Base-by-base conservation (phyloP, 208 protist genomes). In the Balamuthia mandrillaris region DNA sequence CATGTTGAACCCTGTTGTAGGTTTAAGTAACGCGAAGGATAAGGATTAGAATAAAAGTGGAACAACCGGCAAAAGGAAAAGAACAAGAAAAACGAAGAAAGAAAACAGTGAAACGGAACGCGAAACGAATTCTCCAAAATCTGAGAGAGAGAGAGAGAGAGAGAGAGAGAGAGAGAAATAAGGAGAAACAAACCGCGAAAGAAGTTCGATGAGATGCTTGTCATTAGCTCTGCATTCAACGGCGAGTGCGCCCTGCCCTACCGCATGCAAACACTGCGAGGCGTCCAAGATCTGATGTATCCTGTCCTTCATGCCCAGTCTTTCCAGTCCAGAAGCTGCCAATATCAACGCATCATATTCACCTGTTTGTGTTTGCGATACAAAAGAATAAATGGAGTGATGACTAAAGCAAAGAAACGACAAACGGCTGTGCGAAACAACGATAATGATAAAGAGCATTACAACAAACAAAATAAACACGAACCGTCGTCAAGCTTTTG, bases 401-500 rank as follows among this genome's bases (percentile, higher is more conserved):
- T n/a, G n/a, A n/a, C n/a, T n/a, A n/a, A n/a, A n/a, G n/a, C n/a
- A n/a, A n/a, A n/a, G n/a, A n/a, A n/a, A n/a, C n/a, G n/a, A n/a
- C n/a, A n/a, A n/a, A n/a, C n/a, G n/a, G n/a, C n/a, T n/a, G n/a
- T n/a, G n/a, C n/a, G n/a, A n/a, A n/a, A n/a, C n/a, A n/a, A n/a
- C n/a, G n/a, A n/a, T n/a, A n/a, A n/a, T n/a, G n/a, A n/a, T n/a
- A n/a, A n/a, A n/a, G n/a, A n/a, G n/a, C n/a, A n/a, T n/a, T n/a
- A n/a, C n/a, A n/a, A n/a, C n/a, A n/a, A n/a, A n/a, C n/a, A n/a
- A n/a, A n/a, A n/a, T n/a, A n/a, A n/a, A n/a, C n/a, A n/a, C n/a
- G n/a, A n/a, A n/a, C n/a, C 84, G 24, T 49, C 75, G 49, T 87
- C 84, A 21, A 87, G 58, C 84, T 87, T 87, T 24, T 56, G 47